Percentiles rank a stretch among this genome's conserved stretches.
Evolutionary conservation across 257 asterid genomes (phyloP).

Genomic region (Scutellaria galericulata): DNA sequence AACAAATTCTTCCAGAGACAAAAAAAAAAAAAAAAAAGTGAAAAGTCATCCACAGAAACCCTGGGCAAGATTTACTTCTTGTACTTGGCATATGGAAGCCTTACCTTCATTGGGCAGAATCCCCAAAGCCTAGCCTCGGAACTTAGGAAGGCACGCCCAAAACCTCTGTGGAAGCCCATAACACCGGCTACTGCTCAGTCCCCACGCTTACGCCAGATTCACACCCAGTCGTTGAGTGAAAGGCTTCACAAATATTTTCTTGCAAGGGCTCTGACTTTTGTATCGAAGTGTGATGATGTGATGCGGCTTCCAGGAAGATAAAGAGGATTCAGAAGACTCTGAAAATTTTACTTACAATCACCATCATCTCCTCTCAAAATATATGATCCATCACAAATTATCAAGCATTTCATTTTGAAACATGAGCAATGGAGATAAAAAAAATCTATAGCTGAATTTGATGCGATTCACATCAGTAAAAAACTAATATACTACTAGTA

Average conservation of each 20-base stretch:
- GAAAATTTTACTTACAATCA: slow-evolving; percentile 39
- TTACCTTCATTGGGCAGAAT: too few species aligned
- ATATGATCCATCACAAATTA: slow-evolving; percentile 6
- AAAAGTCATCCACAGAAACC: too few species aligned
- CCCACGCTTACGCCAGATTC: too few species aligned
- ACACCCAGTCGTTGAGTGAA: background rate
- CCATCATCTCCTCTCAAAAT: slow-evolving; percentile 13
- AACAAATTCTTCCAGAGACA: too few species aligned
- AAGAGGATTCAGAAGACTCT: slow-evolving; percentile 94
- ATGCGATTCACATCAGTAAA: slow-evolving; percentile 3
- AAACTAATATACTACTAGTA: slow-evolving; percentile 9
- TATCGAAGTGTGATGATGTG: slow-evolving; percentile 90
- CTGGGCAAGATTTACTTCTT: too few species aligned
- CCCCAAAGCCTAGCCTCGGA: too few species aligned
- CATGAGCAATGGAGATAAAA: background rate
- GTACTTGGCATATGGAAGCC: too few species aligned
- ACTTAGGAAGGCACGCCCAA: too few species aligned
- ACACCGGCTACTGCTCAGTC: too few species aligned
- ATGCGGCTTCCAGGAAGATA: slow-evolving; percentile 93
- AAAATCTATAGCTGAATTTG: background rate
- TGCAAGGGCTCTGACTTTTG: slow-evolving; percentile 95
- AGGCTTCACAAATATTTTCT: slow-evolving; percentile 73
- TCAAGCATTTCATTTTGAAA: background rate
- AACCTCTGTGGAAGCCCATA: too few species aligned
- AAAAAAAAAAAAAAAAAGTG: too few species aligned